Evolutionary conservation across 768 basidiomycete species (phyloP), one percentile per base, ranked within the genome.

Genomic region (Pulveroboletus sp.): DNA sequence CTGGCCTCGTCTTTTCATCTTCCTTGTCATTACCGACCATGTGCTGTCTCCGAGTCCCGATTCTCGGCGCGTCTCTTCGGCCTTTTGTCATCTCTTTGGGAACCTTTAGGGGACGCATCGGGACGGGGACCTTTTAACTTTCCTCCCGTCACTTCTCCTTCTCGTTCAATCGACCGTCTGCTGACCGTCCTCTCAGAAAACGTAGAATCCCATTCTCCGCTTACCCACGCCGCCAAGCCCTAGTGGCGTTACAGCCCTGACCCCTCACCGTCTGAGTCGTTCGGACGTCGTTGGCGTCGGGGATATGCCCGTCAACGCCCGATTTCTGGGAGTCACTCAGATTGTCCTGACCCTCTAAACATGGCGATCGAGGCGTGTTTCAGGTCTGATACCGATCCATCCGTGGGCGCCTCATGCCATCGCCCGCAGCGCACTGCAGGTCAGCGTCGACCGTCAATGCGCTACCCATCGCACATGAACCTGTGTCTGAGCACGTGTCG

Each of bases 1-100:
- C 63, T 17, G 49, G 17, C 24, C 36, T 38, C 54, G 8, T 27
- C 52, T 38, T 58, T 58, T 59, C 56, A 55, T 60, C 32, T 62
- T 56, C 60, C 57, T 8, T 26, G 35, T 60, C 54, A 62, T 61
- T 56, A 62, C 57, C 57, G 59, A 32, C 14, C 41, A 28, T 33
- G 21, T 21, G 21, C 28, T 55, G 45, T 43, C 30, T 44, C 40
- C 39, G 43, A 7, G 7, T 43, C 46, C 31, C 10, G 38, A 46
- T 46, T 53, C 46, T 55, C 50, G 32, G 45, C 42, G 33, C 13
- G 33, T 51, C 33, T 17, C 27, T 50, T 59, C 35, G 46, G 39
- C 46, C 39, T 43, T 46, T 40, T 18, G 13, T 28, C 45, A 13
- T 5, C 47, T 30, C 3, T 46, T 47, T 46, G 30, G 53, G 32